Conservation (phyloP, 306 rosid genomes). For the Carpinus fangiana region DNA sequence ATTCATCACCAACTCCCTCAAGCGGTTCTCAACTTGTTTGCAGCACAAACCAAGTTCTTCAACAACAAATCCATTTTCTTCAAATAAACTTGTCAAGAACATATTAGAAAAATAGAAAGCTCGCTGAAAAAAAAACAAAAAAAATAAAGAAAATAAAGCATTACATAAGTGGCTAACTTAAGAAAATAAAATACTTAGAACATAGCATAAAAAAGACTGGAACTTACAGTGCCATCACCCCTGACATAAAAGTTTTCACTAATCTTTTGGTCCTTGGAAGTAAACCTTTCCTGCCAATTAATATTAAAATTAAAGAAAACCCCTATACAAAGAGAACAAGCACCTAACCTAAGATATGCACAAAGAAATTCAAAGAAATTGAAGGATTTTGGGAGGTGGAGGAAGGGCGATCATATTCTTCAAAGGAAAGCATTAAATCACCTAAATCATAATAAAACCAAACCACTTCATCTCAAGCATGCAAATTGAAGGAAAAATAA, state of each 20-base stretch:
- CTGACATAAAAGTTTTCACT: constrained; percentile 88
- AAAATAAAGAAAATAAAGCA: constrained; percentile 19
- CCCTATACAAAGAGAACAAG: constrained; percentile 13
- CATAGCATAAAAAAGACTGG: constrained; percentile 17
- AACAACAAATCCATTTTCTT: constrained; percentile 79
- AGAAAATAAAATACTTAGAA: constrained; percentile 1
- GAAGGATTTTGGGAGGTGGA: background rate
- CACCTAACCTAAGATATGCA: background rate
- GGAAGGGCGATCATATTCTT: background rate
- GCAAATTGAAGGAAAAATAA: background rate
- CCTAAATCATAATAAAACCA: constrained; percentile 15
- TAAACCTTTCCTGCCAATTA: constrained; percentile 69
- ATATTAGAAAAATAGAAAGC: constrained; percentile 91
- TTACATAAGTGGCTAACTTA: constrained; percentile 18
- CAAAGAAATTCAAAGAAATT: background rate
- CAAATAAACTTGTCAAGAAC: constrained; percentile 70
- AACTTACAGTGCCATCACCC: constrained; percentile 95
- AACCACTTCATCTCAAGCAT: constrained; percentile 7
- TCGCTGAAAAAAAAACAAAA: constrained; percentile 69
- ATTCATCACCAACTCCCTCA: constrained; percentile 82
- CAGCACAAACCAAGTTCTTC: constrained; percentile 70
- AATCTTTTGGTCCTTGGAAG: constrained; percentile 83
- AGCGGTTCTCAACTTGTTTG: constrained; percentile 95
- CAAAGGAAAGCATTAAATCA: constrained; percentile 10
- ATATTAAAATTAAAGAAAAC: constrained; percentile 16